These are phyloP conservation scores for Colletotrichum chrysophilum DNA, from an alignment of 2,329 filamentous ascomycete genomes.

Conservation along the genomic window DNA sequence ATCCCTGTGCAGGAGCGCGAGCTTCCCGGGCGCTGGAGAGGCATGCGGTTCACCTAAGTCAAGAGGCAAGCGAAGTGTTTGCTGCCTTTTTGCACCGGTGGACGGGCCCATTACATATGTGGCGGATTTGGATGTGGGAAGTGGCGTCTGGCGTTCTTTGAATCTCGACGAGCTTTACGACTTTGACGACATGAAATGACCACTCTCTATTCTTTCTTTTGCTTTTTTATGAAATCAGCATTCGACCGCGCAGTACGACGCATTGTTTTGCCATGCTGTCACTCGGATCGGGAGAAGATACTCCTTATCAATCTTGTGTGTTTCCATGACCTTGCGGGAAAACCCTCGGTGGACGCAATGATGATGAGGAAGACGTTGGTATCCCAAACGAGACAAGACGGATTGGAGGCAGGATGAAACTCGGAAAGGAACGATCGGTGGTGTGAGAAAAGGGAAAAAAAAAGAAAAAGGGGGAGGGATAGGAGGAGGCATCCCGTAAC, in stretches of 20 bases:
- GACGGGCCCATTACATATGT: not conserved
- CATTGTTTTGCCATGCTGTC: not conserved
- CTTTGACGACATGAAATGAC: conserved; percentile 20
- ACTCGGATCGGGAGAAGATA: not conserved
- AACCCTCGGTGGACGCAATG: not conserved
- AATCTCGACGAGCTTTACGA: conserved; percentile 16
- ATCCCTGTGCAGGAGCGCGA: conserved; percentile 8
- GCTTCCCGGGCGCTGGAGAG: conserved; percentile 9
- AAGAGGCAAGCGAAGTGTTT: conserved; percentile 9
- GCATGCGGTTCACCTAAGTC: conserved; percentile 10
- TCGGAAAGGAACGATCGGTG: conserved; percentile 8
- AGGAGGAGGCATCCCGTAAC: not conserved
- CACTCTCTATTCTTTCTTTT: conserved; percentile 3
- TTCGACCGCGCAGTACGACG: conserved; percentile 17
- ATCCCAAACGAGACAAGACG: not conserved
- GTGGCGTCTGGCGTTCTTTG: not conserved
- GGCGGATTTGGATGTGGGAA: not conserved
- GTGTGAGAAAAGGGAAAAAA: not conserved
- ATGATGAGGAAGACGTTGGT: not conserved
- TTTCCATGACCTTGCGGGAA: not conserved
- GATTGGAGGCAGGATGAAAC: not conserved
- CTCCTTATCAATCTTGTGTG: not conserved
- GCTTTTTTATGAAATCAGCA: conserved; percentile 4
- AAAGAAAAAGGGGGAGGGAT: not conserved
- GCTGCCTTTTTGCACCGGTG: not conserved